Conservation (phyloP, 352 stramenopile species). For the Globisporangium sylvaticum region DNA sequence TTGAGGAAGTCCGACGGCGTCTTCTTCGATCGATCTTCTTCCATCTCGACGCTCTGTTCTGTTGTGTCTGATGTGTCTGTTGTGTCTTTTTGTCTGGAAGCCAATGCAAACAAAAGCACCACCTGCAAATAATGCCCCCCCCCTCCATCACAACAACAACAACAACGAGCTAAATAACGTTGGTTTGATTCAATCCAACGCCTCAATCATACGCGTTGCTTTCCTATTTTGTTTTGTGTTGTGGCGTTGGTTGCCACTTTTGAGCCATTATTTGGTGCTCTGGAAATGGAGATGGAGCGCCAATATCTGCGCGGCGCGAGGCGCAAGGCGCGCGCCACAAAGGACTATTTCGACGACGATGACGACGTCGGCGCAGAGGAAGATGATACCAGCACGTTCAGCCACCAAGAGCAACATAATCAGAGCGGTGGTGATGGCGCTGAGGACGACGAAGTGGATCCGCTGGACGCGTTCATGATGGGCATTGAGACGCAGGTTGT, state of each 20-base stretch:
- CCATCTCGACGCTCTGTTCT: conserved; percentile 22
- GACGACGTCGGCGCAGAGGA: conserved; percentile 25
- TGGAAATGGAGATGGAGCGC: conserved; percentile 35
- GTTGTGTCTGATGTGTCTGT: conserved; percentile 6
- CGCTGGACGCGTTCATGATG: conserved; percentile 82
- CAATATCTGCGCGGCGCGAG: conserved; percentile 60
- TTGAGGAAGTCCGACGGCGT: conserved; percentile 91
- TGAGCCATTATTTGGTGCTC: too few relatives aligned
- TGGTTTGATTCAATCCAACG: background rate
- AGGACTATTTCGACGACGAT: conserved; percentile 63
- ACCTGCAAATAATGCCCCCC: background rate
- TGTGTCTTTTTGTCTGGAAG: conserved; percentile 8
- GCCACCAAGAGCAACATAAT: background rate
- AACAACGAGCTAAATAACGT: background rate
- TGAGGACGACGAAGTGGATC: conserved; percentile 68
- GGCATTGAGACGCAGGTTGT: conserved; percentile 77
- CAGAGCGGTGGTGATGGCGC: background rate
- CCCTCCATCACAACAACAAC: conserved; percentile 12
- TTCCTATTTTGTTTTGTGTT: conserved; percentile 1
- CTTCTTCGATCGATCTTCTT: conserved; percentile 64
- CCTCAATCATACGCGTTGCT: background rate
- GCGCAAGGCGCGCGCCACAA: conserved; percentile 37
- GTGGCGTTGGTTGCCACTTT: too few relatives aligned
- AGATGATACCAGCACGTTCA: too few relatives aligned
- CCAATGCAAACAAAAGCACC: background rate